Conservation (phyloP, 1,139 yeast genomes). For the Kazachstania sp. region DNA sequence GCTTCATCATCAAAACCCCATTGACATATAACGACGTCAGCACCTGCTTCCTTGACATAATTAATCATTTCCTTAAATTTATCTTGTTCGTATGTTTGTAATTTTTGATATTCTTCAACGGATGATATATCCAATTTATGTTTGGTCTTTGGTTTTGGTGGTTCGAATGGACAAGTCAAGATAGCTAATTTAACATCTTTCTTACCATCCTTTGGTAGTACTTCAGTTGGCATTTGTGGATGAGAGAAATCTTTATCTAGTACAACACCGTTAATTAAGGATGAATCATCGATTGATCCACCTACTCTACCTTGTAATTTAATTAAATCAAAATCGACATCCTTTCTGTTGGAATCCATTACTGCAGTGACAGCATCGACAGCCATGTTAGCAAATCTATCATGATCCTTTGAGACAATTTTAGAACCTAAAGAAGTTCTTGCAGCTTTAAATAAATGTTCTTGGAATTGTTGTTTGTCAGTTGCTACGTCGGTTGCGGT, state of each 20-base stretch:
- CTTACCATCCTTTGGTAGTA: constrained; percentile 32
- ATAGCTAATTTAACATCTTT: constrained; percentile 85
- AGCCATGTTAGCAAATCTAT: constrained; percentile 91
- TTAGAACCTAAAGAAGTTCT: constrained; percentile 92
- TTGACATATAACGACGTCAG: constrained; percentile 94
- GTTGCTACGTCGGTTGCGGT: constrained; percentile 44
- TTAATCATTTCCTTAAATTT: constrained; percentile 89
- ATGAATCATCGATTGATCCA: constrained; percentile 81
- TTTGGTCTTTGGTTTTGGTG: constrained; percentile 98
- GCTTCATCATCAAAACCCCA: constrained; percentile 99
- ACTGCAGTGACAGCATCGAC: constrained; percentile 93
- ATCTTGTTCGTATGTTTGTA: constrained; percentile 86
- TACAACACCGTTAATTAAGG: constrained; percentile 80
- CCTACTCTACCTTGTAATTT: constrained; percentile 95
- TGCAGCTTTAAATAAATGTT: constrained; percentile 74
- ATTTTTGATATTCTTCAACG: constrained; percentile 84
- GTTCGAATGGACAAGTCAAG: constrained; percentile 96
- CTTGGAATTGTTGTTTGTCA: constrained; percentile 37
- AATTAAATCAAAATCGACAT: constrained; percentile 93
- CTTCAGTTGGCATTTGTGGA: constrained; percentile 89
- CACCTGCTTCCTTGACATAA: constrained; percentile 80
- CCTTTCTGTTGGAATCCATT: constrained; percentile 84
- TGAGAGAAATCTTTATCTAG: constrained; percentile 95
- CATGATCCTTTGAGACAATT: constrained; percentile 89
- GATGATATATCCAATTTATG: constrained; percentile 89